Base-by-base conservation (phyloP, 192 early-diverging fungal genomes). In the Mycoemilia scoparia region DNA sequence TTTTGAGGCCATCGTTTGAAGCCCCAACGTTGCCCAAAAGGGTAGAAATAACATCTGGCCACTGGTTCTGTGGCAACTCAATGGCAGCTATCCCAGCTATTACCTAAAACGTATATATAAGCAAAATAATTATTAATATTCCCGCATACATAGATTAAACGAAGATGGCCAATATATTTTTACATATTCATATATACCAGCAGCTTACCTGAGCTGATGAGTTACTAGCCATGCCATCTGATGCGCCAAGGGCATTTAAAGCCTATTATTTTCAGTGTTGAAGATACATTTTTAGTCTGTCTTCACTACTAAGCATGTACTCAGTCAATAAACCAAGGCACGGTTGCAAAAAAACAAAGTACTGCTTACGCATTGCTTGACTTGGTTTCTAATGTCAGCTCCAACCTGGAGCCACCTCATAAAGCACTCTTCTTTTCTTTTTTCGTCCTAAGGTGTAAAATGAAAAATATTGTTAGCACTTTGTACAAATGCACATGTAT, bases 21-120 rank as follows among this genome's bases (percentile, higher is more conserved):
- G 77, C 56, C 11, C 64, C 60, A 30, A 92, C 60, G 41, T 82
- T 87, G 9, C 79, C 61, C 21, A 95, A 57, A 51, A 99, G 67
- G 22, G 56, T 60, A 21, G 54, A 55, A 49, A 99, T 91, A 29
- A 93, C 57, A 31, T 92, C 85, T 15, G 58, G 58, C 95, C 95
- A 99, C 52, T 78, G 64, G 3, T 69, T 53, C 23, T 54, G 48
- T n/a, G 90, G 89, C 34, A 99, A 66, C 50, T 99, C 95, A 20
- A 95, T 83, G 36, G 73, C 79, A 10, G 82, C 84, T 51, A 99
- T 86, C 26, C 89, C 90, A 26, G 88, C 70, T 46, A 95, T 67
- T 27, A 79, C 67, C 63, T 87, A 84, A 9, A 77, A 82, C 23
- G 85, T 73, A 5, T 67, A 69, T 40, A 54, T 70, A 10, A 76